phyloP scores from a whole-genome alignment of 2,329 filamentous ascomycete species.

The Aureobasidium sp. region DNA sequence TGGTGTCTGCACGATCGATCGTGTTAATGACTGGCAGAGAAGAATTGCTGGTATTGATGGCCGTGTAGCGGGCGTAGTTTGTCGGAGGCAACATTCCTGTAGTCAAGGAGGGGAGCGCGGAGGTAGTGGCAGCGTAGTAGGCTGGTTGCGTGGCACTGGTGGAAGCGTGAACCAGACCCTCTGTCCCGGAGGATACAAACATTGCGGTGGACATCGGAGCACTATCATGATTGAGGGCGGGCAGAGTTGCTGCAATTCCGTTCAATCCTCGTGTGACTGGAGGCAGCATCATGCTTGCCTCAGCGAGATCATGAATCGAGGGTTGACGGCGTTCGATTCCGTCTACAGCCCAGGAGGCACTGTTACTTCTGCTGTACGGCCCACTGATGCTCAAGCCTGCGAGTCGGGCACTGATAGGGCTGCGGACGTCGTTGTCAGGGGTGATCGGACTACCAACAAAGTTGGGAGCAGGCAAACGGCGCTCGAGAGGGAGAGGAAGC shows the following conservation, averaged over 20 bases:
- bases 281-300: constrained; percentile 12
- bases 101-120: not conserved
- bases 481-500: constrained; percentile 25
- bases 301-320: constrained; percentile 7
- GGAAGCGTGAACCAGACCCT: not conserved
- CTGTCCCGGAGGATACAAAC: not conserved
- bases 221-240: not conserved
- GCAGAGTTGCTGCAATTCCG: not conserved
- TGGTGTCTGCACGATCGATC: not conserved
- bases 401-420: not conserved
- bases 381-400: not conserved
- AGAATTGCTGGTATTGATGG: not conserved
- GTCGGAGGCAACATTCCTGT: not conserved
- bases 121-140: not conserved
- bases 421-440: constrained; percentile 5
- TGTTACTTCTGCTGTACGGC: not conserved
- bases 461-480: constrained; percentile 24
- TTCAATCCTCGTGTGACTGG: not conserved
- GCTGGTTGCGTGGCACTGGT: not conserved
- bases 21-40: not conserved
- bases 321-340: not conserved
- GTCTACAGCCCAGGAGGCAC: not conserved
- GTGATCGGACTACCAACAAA: constrained; percentile 1
- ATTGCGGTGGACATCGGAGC: not conserved
- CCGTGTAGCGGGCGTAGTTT: not conserved